A percentile compares a stretch with the other conserved stretches of the same genome.
These are phyloP conservation scores for Dactylellina leptospora DNA, from an alignment of 2,329 filamentous ascomycete genomes.

Conservation along the genomic window DNA sequence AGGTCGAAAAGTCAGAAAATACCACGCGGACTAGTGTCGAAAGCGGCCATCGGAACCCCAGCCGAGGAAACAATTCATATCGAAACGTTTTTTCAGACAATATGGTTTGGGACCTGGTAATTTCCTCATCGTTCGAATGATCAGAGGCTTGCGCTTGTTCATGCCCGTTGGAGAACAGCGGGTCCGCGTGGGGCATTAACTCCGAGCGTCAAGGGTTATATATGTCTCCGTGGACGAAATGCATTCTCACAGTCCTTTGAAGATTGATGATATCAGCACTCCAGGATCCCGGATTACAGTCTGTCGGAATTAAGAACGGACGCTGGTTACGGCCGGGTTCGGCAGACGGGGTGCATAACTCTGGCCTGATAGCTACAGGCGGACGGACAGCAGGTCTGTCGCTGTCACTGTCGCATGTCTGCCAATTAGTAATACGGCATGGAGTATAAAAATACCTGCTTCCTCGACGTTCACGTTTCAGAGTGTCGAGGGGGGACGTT, in stretches of 20 bases:
- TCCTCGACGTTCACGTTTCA: too few species aligned
- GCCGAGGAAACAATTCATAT: not conserved
- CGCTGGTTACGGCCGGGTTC: not conserved
- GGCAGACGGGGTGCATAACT: slow-evolving; percentile 2
- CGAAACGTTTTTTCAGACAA: slow-evolving; percentile 2
- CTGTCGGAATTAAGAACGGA: too few species aligned
- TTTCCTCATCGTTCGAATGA: not conserved
- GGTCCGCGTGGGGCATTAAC: not conserved
- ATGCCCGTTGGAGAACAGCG: slow-evolving; percentile 16
- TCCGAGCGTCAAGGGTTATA: slow-evolving; percentile 10
- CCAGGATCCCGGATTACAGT: too few species aligned
- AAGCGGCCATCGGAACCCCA: slow-evolving; percentile 3
- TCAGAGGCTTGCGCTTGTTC: slow-evolving; percentile 13
- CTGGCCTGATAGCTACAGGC: slow-evolving; percentile 1
- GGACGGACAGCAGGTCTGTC: not conserved
- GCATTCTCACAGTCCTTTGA: not conserved
- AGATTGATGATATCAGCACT: too few species aligned
- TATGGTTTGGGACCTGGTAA: not conserved
- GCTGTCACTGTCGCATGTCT: too few species aligned
- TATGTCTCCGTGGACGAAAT: not conserved
- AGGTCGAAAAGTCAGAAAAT: slow-evolving; percentile 23
- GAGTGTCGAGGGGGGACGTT: slow-evolving; percentile 24
- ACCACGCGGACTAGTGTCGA: slow-evolving; percentile 27
- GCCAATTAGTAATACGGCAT: too few species aligned
- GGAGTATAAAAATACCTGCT: too few species aligned